Conservation (phyloP, 1,139 yeast species). For the Chernovozyma sophiae-reginae region DNA sequence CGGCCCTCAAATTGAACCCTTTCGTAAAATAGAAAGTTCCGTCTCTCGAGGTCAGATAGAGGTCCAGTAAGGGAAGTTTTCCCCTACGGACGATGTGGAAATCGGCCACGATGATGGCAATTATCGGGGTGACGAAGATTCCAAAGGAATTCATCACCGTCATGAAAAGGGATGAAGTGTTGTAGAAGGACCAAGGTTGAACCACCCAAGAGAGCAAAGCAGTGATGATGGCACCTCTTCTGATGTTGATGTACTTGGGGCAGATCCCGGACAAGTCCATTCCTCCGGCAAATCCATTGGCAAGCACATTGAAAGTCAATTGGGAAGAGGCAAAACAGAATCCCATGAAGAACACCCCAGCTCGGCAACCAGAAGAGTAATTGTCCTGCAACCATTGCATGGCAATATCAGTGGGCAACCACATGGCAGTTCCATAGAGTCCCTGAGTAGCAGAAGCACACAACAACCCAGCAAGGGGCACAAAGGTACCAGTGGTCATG, state of each 20-base stretch:
- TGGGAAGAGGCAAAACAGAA: conserved; percentile 18
- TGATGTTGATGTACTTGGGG: conserved; percentile 27
- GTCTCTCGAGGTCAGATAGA: conserved; percentile 10
- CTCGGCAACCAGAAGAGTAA: conserved; percentile 21
- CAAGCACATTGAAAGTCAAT: conserved; percentile 19
- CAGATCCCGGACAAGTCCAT: conserved; percentile 27
- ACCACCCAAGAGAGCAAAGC: conserved; percentile 18
- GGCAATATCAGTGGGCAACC: conserved; percentile 34
- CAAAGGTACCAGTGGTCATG: conserved; percentile 18
- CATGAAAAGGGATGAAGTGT: conserved; percentile 13
- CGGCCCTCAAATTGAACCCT: conserved; percentile 33
- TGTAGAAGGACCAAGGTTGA: conserved; percentile 19
- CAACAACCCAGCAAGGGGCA: conserved; percentile 18
- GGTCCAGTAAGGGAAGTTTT: conserved; percentile 11
- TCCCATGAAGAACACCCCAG: conserved; percentile 29
- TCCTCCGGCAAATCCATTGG: conserved; percentile 23
- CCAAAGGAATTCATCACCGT: conserved; percentile 11
- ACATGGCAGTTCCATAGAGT: conserved; percentile 21
- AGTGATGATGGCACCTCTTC: conserved; percentile 20
- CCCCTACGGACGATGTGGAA: conserved; percentile 12
- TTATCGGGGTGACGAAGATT: conserved; percentile 14
- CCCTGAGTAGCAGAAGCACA: conserved; percentile 29
- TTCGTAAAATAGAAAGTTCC: conserved; percentile 18
- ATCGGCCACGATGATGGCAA: conserved; percentile 15
- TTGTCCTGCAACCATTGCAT: conserved; percentile 21